Percentiles rank a stretch among this genome's conserved stretches.
Evolutionary conservation across 495 filamentous ascomycete species (phyloP).

Genomic region (Talaromyces thailandensis): DNA sequence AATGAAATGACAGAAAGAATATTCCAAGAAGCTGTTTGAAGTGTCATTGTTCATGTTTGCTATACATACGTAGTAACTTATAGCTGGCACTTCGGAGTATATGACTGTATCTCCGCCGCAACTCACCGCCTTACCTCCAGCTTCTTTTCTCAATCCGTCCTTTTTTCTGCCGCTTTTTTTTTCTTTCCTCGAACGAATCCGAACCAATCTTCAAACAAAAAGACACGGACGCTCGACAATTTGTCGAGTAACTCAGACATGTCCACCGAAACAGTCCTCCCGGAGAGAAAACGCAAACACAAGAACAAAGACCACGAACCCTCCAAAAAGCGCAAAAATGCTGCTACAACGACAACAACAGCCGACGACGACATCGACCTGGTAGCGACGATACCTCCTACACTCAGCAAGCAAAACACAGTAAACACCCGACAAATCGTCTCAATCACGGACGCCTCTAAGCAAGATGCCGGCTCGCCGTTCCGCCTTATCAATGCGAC

Average conservation of each 20-base stretch:
- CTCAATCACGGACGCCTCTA: conserved; percentile 1
- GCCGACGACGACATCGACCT: conserved; percentile 7
- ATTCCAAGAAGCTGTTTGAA: background rate
- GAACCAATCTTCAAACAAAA: conserved; percentile 17
- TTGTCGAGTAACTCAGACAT: conserved; percentile 6
- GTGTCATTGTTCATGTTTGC: background rate
- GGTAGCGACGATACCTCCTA: background rate
- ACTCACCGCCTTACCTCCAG: conserved; percentile 15
- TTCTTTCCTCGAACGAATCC: background rate
- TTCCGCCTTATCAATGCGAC: conserved; percentile 55
- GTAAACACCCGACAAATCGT: conserved; percentile 13
- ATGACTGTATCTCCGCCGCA: background rate
- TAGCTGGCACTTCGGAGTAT: background rate
- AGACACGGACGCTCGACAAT: background rate
- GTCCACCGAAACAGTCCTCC: conserved; percentile 31
- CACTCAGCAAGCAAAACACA: conserved; percentile 22
- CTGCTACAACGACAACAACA: conserved; percentile 1
- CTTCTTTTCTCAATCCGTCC: conserved; percentile 13
- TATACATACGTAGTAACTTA: no score
- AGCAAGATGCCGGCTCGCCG: conserved; percentile 32
- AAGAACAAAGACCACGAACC: conserved; percentile 37
- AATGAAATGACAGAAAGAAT: background rate
- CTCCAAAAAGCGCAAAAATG: conserved; percentile 43
- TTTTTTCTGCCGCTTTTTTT: background rate
- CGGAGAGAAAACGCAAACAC: conserved; percentile 49